phyloP scores from a whole-genome alignment of 1,284 basidiomycete species.

The Wallemia hederae region DNA sequence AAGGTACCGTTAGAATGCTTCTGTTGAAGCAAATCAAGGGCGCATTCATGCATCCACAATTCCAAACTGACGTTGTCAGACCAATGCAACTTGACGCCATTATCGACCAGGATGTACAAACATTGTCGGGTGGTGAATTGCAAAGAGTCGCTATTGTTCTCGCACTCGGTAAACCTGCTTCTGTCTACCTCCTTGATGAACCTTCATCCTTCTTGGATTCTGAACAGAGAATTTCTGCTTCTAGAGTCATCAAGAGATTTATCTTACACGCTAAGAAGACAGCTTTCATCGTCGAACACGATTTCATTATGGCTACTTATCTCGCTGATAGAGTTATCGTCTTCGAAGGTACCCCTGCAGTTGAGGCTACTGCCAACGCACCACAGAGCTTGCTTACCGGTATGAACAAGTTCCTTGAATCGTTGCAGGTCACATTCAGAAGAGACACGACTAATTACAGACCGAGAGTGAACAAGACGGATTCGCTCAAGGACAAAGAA shows the following conservation, averaged over 20 bases:
- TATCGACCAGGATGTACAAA: slow-evolving; percentile 87
- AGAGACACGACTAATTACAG: slow-evolving; percentile 57
- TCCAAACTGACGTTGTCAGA: slow-evolving; percentile 84
- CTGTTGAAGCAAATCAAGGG: slow-evolving; percentile 74
- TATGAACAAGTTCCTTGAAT: slow-evolving; percentile 76
- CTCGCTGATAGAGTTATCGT: slow-evolving; percentile 45
- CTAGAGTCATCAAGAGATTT: slow-evolving; percentile 89
- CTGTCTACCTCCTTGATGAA: slow-evolving; percentile 12
- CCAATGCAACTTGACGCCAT: slow-evolving; percentile 77
- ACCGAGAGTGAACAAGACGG: slow-evolving; percentile 42
- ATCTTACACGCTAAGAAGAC: slow-evolving; percentile 84
- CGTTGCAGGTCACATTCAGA: slow-evolving; percentile 79
- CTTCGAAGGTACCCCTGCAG: slow-evolving; percentile 58
- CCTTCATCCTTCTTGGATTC: slow-evolving; percentile 59
- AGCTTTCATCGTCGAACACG: slow-evolving; percentile 90
- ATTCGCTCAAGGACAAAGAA: slow-evolving; percentile 77
- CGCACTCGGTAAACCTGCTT: slow-evolving; percentile 31
- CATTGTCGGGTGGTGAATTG: slow-evolving; percentile 79
- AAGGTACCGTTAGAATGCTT: slow-evolving; percentile 70
- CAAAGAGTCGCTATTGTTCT: slow-evolving; percentile 84
- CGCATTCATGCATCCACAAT: slow-evolving; percentile 87
- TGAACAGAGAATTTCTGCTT: slow-evolving; percentile 88
- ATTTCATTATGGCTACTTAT: slow-evolving; percentile 45
- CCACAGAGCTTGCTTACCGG: slow-evolving; percentile 56
- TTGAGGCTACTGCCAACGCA: slow-evolving; percentile 57